These are phyloP conservation scores for Trametes maxima DNA, from an alignment of 768 basidiomycete genomes.

Conservation along the genomic window DNA sequence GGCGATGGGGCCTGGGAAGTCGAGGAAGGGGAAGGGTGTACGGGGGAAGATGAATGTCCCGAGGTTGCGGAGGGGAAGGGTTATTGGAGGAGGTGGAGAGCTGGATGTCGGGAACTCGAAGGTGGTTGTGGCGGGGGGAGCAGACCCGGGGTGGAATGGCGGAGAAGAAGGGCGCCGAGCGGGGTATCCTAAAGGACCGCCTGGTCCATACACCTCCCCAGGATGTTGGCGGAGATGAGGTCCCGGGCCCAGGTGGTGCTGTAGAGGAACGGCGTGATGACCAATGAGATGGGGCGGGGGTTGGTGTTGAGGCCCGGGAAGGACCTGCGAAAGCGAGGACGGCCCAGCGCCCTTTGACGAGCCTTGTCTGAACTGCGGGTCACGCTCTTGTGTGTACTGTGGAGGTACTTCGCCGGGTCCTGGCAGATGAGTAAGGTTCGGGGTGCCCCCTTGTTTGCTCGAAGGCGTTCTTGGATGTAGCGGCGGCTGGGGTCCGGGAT, in stretches of 20 bases:
- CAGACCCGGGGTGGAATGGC: conserved; percentile 14
- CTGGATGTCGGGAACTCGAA: conserved; percentile 19
- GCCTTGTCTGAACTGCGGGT: conserved; percentile 21
- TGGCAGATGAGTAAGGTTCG: neutral
- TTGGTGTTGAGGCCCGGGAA: conserved; percentile 25
- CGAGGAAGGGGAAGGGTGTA: conserved; percentile 56
- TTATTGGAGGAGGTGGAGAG: conserved; percentile 21
- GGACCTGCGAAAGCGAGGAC: conserved; percentile 13
- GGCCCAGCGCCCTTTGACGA: conserved; percentile 22
- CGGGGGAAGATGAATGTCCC: conserved; percentile 62
- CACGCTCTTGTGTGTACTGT: conserved; percentile 19
- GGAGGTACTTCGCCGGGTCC: conserved; percentile 14
- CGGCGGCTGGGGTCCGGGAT: neutral
- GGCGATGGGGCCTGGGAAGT: conserved; percentile 26
- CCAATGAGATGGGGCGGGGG: conserved; percentile 15
- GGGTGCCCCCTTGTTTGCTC: conserved; percentile 17
- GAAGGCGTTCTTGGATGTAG: conserved; percentile 4
- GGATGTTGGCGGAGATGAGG: conserved; percentile 18
- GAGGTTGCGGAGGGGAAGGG: conserved; percentile 38
- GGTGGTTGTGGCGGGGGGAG: conserved; percentile 3
- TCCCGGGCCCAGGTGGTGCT: conserved; percentile 25
- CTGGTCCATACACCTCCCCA: conserved; percentile 10
- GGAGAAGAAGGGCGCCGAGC: conserved; percentile 18
- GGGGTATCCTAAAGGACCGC: conserved; percentile 10
- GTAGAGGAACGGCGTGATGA: conserved; percentile 29